Evolutionary conservation across 306 rosid genomes (phyloP).

Genomic region (Crataegus laevigata): DNA sequence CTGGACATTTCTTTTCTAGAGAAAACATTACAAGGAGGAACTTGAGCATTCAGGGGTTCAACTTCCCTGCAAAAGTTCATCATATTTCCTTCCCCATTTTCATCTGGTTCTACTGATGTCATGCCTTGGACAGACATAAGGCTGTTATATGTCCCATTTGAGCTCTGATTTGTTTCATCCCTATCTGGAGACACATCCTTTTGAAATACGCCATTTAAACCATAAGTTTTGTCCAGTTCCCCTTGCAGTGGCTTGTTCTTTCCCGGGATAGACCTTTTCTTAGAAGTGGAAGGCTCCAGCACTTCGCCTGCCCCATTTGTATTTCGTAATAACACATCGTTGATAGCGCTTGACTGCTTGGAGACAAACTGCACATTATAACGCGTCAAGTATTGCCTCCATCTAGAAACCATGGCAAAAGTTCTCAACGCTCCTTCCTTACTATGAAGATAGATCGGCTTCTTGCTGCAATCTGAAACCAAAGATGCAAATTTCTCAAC

Average conservation of each 20-base stretch:
- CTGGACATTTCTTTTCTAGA: conserved; percentile 70
- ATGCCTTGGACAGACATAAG: conserved; percentile 24
- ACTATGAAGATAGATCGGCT: conserved; percentile 82
- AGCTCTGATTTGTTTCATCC: conserved; percentile 21
- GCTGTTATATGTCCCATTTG: conserved; percentile 27
- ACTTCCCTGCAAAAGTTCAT: conserved; percentile 30
- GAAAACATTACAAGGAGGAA: conserved; percentile 69
- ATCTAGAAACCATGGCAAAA: conserved; percentile 88
- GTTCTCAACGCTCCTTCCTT: conserved; percentile 87
- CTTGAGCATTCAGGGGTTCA: conserved; percentile 69
- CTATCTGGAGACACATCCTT: conserved; percentile 13
- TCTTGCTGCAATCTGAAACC: conserved; percentile 69
- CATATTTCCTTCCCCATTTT: conserved; percentile 31
- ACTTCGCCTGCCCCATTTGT: conserved; percentile 30
- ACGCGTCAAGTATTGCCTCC: conserved; percentile 68
- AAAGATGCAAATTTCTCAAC: conserved; percentile 68
- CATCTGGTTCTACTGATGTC: conserved; percentile 29
- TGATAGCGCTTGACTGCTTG: conserved; percentile 31
- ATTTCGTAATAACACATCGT: conserved; percentile 19
- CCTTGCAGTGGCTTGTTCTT: conserved; percentile 33
- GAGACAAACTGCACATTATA: conserved; percentile 30
- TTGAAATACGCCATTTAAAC: conserved; percentile 25
- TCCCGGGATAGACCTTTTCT: conserved; percentile 24
- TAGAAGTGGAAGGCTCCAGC: conserved; percentile 25
- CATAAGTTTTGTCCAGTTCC: conserved; percentile 18